Evolutionary conservation across 371 early-diverging fungal genomes (phyloP), one percentile per base, ranked within the genome.

Genomic region (Smittium culicis): DNA sequence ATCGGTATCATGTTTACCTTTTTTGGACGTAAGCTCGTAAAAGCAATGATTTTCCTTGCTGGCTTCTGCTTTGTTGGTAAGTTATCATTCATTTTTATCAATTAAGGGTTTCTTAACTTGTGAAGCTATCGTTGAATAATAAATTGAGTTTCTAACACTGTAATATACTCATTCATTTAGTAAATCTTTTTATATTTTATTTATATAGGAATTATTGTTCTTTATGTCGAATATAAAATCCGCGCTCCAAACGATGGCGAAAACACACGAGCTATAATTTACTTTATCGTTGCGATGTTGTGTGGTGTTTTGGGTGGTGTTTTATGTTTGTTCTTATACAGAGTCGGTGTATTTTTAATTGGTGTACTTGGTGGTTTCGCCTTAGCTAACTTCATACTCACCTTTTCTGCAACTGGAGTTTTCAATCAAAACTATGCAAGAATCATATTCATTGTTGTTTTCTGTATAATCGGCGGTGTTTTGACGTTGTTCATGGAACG

Each of bases 281-380:
- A 79, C 70, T 74, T 88, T 32, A 76, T 80, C 25, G 81, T 85
- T 0, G 81, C 83, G 0, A 70, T 83, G 25, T 72, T 75, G 5
- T 64, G 78, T 16, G 89, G 87, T 14, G 61, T 84, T 27, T 17
- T 85, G 8, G 83, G 82, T 55, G 86, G 86, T 8, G 65, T 80
- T 14, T 59, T 87, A 0, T 59, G 83, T n/a, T 68, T 83, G 74
- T 77, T 69, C 70, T 30, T 74, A 34, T 70, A 66, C 68, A 72
- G 66, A 66, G 73, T 74, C 17, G 73, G 73, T 35, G 35, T 77
- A 45, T 73, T 74, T 3, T 67, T 73, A 3, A 74, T 88, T 1
- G 86, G 86, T 5, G 76, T 80, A 8, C 72, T 86, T 3, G 87
- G 87, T 3, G 87, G 84, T 25, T 69, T 88, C 54, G 83, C 80